These are phyloP conservation scores for Diaporthe citri DNA, from an alignment of 2,329 filamentous ascomycete species.

Conservation along the genomic window DNA sequence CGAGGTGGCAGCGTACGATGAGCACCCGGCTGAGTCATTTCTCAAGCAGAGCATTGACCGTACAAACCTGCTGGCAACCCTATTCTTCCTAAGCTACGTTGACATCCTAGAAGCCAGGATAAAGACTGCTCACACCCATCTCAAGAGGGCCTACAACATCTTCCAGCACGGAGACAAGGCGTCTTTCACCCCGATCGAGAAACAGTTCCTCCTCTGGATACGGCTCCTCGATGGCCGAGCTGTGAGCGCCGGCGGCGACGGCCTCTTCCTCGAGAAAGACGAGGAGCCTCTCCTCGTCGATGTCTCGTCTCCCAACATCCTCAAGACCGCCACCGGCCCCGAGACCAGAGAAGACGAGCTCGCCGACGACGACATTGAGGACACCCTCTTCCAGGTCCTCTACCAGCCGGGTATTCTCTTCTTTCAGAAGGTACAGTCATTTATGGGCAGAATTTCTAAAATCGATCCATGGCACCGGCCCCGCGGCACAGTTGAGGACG, in stretches of 20 bases:
- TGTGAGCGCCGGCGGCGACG: slow-evolving; percentile 68
- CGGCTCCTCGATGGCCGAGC: slow-evolving; percentile 67
- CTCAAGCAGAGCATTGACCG: slow-evolving; percentile 48
- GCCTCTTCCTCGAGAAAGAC: slow-evolving; percentile 63
- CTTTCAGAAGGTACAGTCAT: slow-evolving; percentile 69
- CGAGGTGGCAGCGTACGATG: slow-evolving; percentile 48
- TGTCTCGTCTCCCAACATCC: slow-evolving; percentile 56
- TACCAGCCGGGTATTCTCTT: slow-evolving; percentile 69
- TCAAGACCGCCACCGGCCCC: slow-evolving; percentile 46
- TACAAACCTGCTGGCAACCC: slow-evolving; percentile 60
- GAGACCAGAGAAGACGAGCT: slow-evolving; percentile 42
- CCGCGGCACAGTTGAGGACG: slow-evolving; percentile 68
- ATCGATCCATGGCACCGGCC: slow-evolving; percentile 69
- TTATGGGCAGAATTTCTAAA: slow-evolving; percentile 68
- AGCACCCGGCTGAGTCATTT: slow-evolving; percentile 40
- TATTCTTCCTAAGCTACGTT: slow-evolving; percentile 68
- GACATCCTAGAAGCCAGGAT: slow-evolving; percentile 60
- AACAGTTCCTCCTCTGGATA: slow-evolving; percentile 66
- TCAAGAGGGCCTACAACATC: slow-evolving; percentile 62
- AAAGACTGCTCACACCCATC: slow-evolving; percentile 60
- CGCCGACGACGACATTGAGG: slow-evolving; percentile 56
- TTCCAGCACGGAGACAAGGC: slow-evolving; percentile 57
- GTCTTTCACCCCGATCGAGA: slow-evolving; percentile 55
- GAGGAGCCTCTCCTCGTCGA: slow-evolving; percentile 60
- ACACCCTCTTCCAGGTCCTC: slow-evolving; percentile 66